These are phyloP conservation scores for Scleroderma citrinum DNA, from an alignment of 768 basidiomycete species.

Conservation along the genomic window DNA sequence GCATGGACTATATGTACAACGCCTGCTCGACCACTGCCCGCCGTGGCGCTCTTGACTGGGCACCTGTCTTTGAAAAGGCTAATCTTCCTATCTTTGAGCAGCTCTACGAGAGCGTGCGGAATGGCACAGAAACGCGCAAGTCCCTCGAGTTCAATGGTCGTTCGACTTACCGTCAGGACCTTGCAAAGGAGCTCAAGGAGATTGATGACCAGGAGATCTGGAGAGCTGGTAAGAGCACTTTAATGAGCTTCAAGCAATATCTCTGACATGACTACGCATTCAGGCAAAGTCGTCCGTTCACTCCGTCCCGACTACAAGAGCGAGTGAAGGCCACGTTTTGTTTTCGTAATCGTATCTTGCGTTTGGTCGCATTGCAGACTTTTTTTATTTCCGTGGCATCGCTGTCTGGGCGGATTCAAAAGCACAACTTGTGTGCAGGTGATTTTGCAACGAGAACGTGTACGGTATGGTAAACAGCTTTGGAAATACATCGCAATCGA, in stretches of 20 bases:
- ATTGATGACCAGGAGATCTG: slow-evolving; percentile 99
- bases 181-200: slow-evolving; percentile 86
- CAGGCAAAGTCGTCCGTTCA: slow-evolving; percentile 85
- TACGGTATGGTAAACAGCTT: background rate
- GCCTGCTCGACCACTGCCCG: slow-evolving; percentile 99
- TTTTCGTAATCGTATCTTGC: slow-evolving; percentile 1
- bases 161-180: slow-evolving; percentile 86
- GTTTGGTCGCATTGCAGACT: background rate
- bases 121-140: slow-evolving; percentile 96
- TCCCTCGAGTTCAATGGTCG: slow-evolving; percentile 95
- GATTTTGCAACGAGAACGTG: background rate
- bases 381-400: background rate
- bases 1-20: slow-evolving; percentile 99
- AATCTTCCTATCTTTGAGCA: slow-evolving; percentile 93
- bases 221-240: slow-evolving; percentile 65
- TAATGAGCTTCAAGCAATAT: background rate
- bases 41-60: slow-evolving; percentile 99
- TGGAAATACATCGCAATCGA: too few relatives aligned
- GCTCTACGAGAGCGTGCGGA: slow-evolving; percentile 89
- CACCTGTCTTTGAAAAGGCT: slow-evolving; percentile 91
- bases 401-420: background rate
- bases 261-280: slow-evolving; percentile 4
- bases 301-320: slow-evolving; percentile 83
- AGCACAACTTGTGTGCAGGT: slow-evolving; percentile 3
- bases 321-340: slow-evolving; percentile 32